A percentile compares a stretch with the other conserved stretches of the same genome.
phyloP scores from a whole-genome alignment of 176 grass and related monocot species.

The Pontederia paniculata region DNA sequence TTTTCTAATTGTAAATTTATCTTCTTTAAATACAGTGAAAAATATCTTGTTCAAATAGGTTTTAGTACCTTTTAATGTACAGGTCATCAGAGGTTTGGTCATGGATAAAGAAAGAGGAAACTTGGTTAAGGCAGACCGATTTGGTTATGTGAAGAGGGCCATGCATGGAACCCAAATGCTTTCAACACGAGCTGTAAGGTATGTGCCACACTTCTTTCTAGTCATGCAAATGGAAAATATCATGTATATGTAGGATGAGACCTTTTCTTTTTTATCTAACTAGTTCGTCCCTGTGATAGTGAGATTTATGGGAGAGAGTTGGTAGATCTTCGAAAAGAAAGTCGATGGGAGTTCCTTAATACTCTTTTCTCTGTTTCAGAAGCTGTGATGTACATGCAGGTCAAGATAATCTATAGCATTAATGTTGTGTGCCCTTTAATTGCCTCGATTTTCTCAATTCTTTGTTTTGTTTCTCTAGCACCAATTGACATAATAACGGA shows the following conservation, averaged over 20 bases:
- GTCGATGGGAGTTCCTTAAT: slow-evolving; percentile 91
- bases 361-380: slow-evolving; percentile 99
- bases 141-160: slow-evolving; percentile 90
- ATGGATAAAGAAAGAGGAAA: slow-evolving; percentile 98
- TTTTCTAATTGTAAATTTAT: not conserved
- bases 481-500: not conserved
- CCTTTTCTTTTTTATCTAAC: slow-evolving; percentile 5
- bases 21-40: not conserved
- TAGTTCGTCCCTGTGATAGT: slow-evolving; percentile 33
- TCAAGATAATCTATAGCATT: slow-evolving; percentile 8
- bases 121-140: slow-evolving; percentile 91
- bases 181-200: slow-evolving; percentile 79
- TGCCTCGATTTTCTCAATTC: not conserved
- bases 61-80: slow-evolving; percentile 10
- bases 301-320: slow-evolving; percentile 97
- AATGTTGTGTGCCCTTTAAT: not conserved
- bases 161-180: slow-evolving; percentile 98
- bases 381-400: slow-evolving; percentile 99
- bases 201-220: slow-evolving; percentile 14
- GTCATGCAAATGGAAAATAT: not conserved
- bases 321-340: slow-evolving; percentile 89
- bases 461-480: not conserved
- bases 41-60: not conserved
- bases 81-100: slow-evolving; percentile 89
- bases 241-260: slow-evolving; percentile 1